Percentiles rank a stretch among this genome's conserved stretches.
Evolutionary conservation across 345 rosid species (phyloP).

Genomic region (Salix suchowensis): DNA sequence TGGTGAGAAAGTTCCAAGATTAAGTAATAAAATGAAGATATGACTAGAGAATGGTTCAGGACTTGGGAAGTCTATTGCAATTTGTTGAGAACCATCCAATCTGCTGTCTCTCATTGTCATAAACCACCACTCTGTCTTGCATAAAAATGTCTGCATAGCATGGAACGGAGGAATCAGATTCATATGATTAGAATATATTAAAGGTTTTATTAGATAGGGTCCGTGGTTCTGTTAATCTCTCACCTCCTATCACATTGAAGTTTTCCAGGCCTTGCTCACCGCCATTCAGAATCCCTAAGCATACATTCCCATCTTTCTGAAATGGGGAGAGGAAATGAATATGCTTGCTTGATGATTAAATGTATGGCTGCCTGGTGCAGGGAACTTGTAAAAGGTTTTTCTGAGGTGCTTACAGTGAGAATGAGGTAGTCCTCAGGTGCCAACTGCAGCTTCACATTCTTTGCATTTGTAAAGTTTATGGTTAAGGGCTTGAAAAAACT

Average conservation of each 20-base stretch:
- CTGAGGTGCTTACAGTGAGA: constrained; percentile 50
- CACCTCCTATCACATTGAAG: constrained; percentile 65
- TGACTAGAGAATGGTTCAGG: constrained; percentile 31
- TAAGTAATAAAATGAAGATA: constrained; percentile 16
- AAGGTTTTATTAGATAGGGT: not conserved
- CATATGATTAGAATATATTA: not conserved
- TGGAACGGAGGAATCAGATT: not conserved
- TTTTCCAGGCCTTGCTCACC: constrained; percentile 44
- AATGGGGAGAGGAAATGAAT: not conserved
- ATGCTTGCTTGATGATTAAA: not conserved
- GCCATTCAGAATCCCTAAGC: constrained; percentile 79
- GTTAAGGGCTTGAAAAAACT: constrained; percentile 54
- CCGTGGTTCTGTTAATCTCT: not conserved
- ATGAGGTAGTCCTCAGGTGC: constrained; percentile 76
- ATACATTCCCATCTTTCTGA: constrained; percentile 72
- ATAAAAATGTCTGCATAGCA: constrained; percentile 45
- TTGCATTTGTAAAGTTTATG: constrained; percentile 43
- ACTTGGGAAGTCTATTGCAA: constrained; percentile 60
- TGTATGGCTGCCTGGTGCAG: not conserved
- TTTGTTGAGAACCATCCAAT: constrained; percentile 64
- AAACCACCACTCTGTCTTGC: constrained; percentile 62
- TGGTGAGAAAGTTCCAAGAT: constrained; percentile 22
- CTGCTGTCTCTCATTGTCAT: constrained; percentile 68
- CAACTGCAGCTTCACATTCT: constrained; percentile 49
- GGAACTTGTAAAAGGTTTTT: not conserved